Conservation (phyloP, 2,329 filamentous ascomycete species). For the Fusarium sp. region DNA sequence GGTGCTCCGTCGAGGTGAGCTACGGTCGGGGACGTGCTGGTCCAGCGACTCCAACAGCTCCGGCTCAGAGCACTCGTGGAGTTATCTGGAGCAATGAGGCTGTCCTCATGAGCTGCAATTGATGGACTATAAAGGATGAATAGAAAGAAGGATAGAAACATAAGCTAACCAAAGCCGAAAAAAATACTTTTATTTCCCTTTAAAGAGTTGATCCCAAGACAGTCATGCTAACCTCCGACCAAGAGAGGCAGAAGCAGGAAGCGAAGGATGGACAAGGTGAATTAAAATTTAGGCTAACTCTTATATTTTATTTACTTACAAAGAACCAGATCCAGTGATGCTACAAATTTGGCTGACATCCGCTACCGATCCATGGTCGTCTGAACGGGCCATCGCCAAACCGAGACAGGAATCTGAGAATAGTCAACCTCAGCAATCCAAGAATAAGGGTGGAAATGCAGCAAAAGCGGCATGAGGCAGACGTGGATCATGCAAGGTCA, state of each 20-base stretch:
- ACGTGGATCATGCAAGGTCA: rapidly evolving
- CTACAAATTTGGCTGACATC: slow-evolving; percentile 10
- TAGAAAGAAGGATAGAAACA: rapidly evolving
- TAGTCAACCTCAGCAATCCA: rapidly evolving
- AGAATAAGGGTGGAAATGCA: rapidly evolving
- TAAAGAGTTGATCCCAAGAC: background rate
- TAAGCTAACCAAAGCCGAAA: background rate
- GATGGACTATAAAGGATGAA: background rate
- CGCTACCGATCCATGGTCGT: slow-evolving; percentile 4
- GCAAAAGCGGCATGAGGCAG: background rate
- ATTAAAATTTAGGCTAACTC: rapidly evolving
- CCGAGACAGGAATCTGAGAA: background rate
- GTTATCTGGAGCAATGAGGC: background rate
- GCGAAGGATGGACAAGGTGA: rapidly evolving
- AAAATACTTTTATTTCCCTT: too few relatives aligned
- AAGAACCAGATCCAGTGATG: background rate
- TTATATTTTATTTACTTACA: too few relatives aligned
- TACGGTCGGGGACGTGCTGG: too few relatives aligned
- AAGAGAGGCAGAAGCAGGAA: background rate
- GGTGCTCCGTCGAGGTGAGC: too few relatives aligned
- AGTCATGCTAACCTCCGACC: background rate
- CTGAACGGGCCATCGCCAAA: background rate
- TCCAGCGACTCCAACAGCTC: too few relatives aligned
- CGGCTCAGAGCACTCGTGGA: background rate
- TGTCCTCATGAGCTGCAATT: rapidly evolving